Conservation (phyloP, 2,329 filamentous ascomycete species). For the Pseudogymnoascus sp. region DNA sequence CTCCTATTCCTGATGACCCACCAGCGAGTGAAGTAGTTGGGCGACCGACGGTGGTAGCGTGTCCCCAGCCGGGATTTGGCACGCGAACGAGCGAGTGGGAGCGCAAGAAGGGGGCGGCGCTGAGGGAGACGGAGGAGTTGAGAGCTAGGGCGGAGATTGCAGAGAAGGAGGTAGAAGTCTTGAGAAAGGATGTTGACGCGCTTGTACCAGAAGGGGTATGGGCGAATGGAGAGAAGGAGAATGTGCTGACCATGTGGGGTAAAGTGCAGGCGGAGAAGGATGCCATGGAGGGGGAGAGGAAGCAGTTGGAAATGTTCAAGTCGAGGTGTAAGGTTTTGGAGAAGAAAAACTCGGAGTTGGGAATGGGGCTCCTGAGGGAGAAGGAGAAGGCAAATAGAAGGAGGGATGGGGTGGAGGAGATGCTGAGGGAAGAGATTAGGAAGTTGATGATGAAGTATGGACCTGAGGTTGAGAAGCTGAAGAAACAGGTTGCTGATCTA, state of each 20-base stretch:
- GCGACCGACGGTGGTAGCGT: conserved; percentile 32
- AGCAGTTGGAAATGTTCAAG: background rate
- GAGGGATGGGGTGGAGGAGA: conserved; percentile 13
- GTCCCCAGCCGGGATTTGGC: conserved; percentile 25
- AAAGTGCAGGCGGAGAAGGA: background rate
- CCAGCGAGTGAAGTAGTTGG: conserved; percentile 37
- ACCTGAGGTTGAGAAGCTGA: background rate
- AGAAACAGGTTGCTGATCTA: background rate
- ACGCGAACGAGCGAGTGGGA: conserved; percentile 23
- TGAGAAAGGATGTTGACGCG: background rate
- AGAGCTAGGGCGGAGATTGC: background rate
- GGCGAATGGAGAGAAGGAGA: background rate
- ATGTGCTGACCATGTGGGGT: background rate
- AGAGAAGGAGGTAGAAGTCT: background rate
- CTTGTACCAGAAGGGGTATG: background rate
- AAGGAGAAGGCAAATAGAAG: background rate
- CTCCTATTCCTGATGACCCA: conserved; percentile 39
- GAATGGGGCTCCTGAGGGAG: background rate
- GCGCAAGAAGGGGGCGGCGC: background rate
- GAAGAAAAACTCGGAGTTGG: background rate
- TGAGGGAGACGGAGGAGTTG: background rate
- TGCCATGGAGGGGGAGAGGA: background rate
- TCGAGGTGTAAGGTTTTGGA: background rate
- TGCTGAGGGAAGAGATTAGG: background rate
- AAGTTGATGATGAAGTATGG: background rate